Conservation (phyloP, 805 yeast species). For the Yarrowia sp. region DNA sequence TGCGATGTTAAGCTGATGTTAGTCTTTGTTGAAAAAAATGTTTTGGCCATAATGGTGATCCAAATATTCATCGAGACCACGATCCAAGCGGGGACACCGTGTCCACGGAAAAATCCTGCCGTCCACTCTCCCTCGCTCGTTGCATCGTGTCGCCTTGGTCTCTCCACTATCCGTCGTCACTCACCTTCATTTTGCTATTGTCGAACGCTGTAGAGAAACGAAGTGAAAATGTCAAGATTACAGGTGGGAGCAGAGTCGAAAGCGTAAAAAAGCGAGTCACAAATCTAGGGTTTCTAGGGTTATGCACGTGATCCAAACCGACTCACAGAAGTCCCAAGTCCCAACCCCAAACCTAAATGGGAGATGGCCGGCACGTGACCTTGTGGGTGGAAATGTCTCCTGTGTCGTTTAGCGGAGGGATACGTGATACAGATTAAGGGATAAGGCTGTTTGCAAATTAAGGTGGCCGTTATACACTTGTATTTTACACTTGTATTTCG, state of each 20-base stretch:
- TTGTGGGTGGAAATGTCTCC: not conserved
- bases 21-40: not conserved
- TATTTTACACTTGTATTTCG: no score
- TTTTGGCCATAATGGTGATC: not conserved
- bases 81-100: no score
- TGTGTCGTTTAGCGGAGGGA: no score
- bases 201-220: constrained; percentile 25
- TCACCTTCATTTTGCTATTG: constrained; percentile 25
- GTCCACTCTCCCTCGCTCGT: not conserved
- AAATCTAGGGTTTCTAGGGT: constrained; percentile 16
- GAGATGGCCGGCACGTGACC: not conserved
- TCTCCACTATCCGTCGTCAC: not conserved
- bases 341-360: not conserved
- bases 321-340: constrained; percentile 15
- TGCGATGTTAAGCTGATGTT: constrained; percentile 89
- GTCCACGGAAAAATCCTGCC: not conserved
- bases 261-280: constrained; percentile 23
- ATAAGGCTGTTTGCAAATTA: no score
- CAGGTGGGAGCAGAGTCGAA: constrained; percentile 25
- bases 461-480: no score
- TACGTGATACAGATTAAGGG: no score
- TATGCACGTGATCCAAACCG: not conserved
- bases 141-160: not conserved
- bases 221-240: constrained; percentile 25
- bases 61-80: no score